Evolutionary conservation across 1,284 basidiomycete species (phyloP).

Genomic region (Melampsora larici-populina): DNA sequence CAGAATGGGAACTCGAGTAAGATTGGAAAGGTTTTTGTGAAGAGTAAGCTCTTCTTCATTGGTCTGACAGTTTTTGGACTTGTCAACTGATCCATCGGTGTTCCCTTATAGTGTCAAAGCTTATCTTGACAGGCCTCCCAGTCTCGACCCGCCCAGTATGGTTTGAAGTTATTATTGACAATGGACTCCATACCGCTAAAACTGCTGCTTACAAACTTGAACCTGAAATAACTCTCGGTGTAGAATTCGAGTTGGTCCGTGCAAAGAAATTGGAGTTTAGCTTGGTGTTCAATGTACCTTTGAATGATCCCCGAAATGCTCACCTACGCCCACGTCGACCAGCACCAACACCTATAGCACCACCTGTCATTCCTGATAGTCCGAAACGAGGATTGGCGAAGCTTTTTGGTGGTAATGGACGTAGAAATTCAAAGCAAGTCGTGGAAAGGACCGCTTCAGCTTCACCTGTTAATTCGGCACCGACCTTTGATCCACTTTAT

Average conservation of each 20-base stretch:
- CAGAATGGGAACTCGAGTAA: constrained; percentile 29
- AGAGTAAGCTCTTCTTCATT: constrained; percentile 19
- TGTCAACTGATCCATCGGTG: background rate
- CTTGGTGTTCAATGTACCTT: constrained; percentile 25
- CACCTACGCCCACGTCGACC: constrained; percentile 33
- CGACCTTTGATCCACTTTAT: constrained; percentile 11
- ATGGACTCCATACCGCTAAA: constrained; percentile 34
- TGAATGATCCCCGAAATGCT: constrained; percentile 34
- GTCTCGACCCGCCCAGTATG: constrained; percentile 5
- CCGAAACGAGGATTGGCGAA: constrained; percentile 14
- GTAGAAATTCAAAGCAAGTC: constrained; percentile 26
- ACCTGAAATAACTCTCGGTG: constrained; percentile 31
- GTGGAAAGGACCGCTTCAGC: constrained; percentile 7
- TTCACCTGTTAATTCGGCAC: background rate
- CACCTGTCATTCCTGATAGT: constrained; percentile 6
- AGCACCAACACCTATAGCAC: constrained; percentile 5
- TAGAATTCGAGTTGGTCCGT: constrained; percentile 38
- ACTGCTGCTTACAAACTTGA: constrained; percentile 28
- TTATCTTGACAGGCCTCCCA: constrained; percentile 20
- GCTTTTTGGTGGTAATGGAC: constrained; percentile 26
- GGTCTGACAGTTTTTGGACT: background rate
- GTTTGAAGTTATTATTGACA: constrained; percentile 40
- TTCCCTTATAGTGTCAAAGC: constrained; percentile 28
- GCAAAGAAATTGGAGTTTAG: constrained; percentile 39
- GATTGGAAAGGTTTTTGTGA: constrained; percentile 40